These are phyloP conservation scores for Alternaria burnsii DNA, from an alignment of 2,329 filamentous ascomycete genomes.

Conservation along the genomic window DNA sequence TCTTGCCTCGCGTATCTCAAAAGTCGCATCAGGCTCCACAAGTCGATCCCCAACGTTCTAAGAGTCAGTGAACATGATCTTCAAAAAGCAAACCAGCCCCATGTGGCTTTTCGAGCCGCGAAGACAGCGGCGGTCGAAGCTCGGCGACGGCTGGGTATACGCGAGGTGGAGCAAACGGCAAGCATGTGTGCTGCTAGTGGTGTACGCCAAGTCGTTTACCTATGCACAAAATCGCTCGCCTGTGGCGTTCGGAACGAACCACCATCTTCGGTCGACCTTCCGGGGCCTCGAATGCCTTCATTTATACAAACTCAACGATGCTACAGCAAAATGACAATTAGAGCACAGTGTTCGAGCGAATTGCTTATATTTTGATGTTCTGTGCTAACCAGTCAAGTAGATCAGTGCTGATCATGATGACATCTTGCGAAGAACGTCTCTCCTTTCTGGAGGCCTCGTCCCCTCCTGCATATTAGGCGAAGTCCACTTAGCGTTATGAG, in stretches of 20 bases:
- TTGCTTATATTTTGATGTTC: not conserved
- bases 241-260: constrained; percentile 1
- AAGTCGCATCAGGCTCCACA: constrained; percentile 2
- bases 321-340: not conserved
- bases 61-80: constrained; percentile 16
- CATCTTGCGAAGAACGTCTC: not conserved
- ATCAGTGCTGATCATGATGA: not conserved
- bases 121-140: not conserved
- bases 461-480: constrained; percentile 13
- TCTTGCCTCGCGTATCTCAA: constrained; percentile 4
- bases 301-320: not conserved
- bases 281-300: not conserved
- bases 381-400: not conserved
- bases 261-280: constrained; percentile 9
- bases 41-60: constrained; percentile 12
- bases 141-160: constrained; percentile 3
- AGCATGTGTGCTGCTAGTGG: constrained; percentile 1
- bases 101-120: not conserved
- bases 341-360: not conserved
- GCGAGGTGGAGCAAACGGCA: constrained; percentile 3
- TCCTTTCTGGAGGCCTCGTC: not conserved
- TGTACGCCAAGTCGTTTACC: constrained; percentile 6
- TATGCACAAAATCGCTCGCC: constrained; percentile 2
- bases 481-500: not conserved
- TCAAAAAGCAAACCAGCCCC: constrained; percentile 6